Conservation (phyloP, 2,329 filamentous ascomycete species). For the Rhytidhysteron rufulum region DNA sequence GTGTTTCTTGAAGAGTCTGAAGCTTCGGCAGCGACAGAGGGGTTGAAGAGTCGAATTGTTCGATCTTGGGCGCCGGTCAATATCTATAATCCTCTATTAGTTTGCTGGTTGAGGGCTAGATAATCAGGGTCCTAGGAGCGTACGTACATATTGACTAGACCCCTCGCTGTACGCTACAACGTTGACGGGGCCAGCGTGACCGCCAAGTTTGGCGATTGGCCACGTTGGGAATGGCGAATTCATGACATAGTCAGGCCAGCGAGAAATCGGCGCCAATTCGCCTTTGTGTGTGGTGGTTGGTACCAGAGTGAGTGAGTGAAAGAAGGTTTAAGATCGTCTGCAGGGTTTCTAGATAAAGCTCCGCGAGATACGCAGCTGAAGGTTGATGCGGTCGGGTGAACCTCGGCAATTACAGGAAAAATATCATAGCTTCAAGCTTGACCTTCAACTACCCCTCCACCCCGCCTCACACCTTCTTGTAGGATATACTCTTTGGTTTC, state of each 20-base stretch:
- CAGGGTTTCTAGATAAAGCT: too few relatives aligned
- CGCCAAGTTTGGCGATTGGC: slow-evolving; percentile 37
- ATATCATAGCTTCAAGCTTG: not conserved
- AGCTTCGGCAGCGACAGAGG: slow-evolving; percentile 47
- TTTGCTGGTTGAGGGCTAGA: not conserved
- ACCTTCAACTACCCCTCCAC: not conserved
- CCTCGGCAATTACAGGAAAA: too few relatives aligned
- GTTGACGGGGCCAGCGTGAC: slow-evolving; percentile 28
- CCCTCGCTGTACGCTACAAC: slow-evolving; percentile 28
- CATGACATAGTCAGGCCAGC: slow-evolving; percentile 26
- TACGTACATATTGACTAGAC: slow-evolving; percentile 42
- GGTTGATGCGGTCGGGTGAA: too few relatives aligned
- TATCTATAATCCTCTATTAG: slow-evolving; percentile 37
- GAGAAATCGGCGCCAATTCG: too few relatives aligned
- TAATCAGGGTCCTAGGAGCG: slow-evolving; percentile 1
- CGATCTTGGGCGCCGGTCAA: slow-evolving; percentile 85
- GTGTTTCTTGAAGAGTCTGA: slow-evolving; percentile 30
- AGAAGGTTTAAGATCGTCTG: too few relatives aligned
- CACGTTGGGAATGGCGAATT: slow-evolving; percentile 36
- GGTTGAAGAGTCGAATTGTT: slow-evolving; percentile 81
- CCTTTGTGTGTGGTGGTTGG: too few relatives aligned
- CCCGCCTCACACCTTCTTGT: too few relatives aligned
- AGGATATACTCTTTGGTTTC: too few relatives aligned
- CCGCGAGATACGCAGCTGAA: too few relatives aligned
- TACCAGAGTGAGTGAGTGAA: too few relatives aligned